phyloP scores from a whole-genome alignment of 768 basidiomycete species.

The Collybia sordida region DNA sequence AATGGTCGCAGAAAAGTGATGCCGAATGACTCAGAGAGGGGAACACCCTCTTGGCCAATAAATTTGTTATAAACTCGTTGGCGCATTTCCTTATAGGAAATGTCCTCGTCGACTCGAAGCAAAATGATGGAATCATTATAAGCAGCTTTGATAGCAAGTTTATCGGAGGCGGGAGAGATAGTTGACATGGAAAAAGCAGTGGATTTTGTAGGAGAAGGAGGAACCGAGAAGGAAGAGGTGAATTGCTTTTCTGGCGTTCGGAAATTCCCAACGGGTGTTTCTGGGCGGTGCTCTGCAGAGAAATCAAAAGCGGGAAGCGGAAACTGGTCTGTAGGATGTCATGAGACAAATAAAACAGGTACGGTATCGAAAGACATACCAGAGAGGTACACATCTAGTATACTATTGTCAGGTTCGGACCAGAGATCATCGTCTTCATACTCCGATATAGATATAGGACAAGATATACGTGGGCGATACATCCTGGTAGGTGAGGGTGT shows the following conservation, averaged over 20 bases:
- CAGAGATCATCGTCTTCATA: slow-evolving; percentile 34
- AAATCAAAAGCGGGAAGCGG: slow-evolving; percentile 39
- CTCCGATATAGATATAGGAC: slow-evolving; percentile 37
- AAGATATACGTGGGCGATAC: slow-evolving; percentile 27
- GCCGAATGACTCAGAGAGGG: slow-evolving; percentile 53
- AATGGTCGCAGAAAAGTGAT: slow-evolving; percentile 52
- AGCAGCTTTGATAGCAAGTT: slow-evolving; percentile 62
- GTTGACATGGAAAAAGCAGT: slow-evolving; percentile 26
- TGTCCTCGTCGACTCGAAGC: slow-evolving; percentile 50
- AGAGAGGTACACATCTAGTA: slow-evolving; percentile 29
- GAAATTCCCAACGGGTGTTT: slow-evolving; percentile 25
- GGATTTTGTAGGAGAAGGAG: slow-evolving; percentile 18
- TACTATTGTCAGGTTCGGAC: slow-evolving; percentile 35
- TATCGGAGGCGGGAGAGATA: slow-evolving; percentile 23
- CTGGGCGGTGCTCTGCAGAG: slow-evolving; percentile 26
- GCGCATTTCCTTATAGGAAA: slow-evolving; percentile 53
- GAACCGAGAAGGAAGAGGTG: slow-evolving; percentile 8
- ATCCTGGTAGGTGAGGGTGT: slow-evolving; percentile 4
- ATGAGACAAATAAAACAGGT: background rate
- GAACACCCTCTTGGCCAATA: slow-evolving; percentile 55
- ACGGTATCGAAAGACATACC: slow-evolving; percentile 22
- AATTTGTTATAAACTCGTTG: slow-evolving; percentile 65
- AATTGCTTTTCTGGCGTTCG: slow-evolving; percentile 7
- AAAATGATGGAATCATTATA: slow-evolving; percentile 62
- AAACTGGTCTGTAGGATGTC: slow-evolving; percentile 32